Percentiles rank a stretch among this genome's conserved stretches.
These are phyloP conservation scores for Stromatinia cepivora DNA, from an alignment of 2,329 filamentous ascomycete genomes.

Conservation along the genomic window DNA sequence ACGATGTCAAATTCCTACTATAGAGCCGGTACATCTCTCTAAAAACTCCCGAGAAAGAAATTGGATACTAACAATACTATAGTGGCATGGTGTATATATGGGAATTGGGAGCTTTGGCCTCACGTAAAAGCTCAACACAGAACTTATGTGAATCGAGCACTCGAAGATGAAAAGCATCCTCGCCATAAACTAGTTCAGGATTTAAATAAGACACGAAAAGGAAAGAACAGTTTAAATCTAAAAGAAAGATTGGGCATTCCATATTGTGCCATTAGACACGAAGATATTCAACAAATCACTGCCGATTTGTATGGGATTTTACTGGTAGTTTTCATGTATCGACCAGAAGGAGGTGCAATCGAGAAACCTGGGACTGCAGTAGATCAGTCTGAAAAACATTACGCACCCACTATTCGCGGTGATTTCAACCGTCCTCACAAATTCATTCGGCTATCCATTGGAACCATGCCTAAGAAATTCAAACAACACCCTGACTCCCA, in stretches of 20 bases:
- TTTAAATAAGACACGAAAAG: background rate
- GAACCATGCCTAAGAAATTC: background rate
- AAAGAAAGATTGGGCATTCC: background rate
- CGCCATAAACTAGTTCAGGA: background rate
- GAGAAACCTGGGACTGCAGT: rapidly evolving
- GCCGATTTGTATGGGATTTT: conserved; percentile 9
- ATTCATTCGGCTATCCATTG: conserved; percentile 4
- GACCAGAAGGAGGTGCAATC: background rate
- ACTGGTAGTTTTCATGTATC: background rate
- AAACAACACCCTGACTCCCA: background rate
- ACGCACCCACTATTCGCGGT: background rate
- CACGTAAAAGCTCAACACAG: conserved; percentile 15
- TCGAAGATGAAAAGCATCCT: background rate
- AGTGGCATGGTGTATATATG: conserved; percentile 16
- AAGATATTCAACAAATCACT: conserved; percentile 16
- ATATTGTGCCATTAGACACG: conserved; percentile 13
- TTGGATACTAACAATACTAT: background rate
- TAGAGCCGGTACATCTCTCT: background rate
- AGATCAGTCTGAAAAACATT: background rate
- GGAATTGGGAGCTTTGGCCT: background rate
- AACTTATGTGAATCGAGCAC: background rate
- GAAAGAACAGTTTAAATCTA: conserved; percentile 1
- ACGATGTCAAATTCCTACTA: background rate
- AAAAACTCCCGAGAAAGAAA: background rate
- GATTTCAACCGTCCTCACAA: background rate